Evolutionary conservation across 2,329 filamentous ascomycete species (phyloP).

Genomic region (Immersiporthe knoxdaviesiana): DNA sequence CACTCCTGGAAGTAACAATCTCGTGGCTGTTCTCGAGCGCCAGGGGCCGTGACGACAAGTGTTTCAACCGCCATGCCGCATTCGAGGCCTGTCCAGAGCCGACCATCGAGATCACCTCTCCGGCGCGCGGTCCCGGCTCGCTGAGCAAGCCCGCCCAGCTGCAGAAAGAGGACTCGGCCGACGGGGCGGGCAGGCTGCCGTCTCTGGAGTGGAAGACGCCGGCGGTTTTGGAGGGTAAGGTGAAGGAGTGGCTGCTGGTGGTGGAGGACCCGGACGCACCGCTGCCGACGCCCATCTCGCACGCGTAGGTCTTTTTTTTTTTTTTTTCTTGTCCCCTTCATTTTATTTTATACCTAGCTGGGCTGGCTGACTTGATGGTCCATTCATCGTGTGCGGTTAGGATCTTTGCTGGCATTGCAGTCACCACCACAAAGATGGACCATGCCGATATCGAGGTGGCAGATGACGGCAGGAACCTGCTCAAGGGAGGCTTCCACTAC

Average conservation of each 20-base stretch:
- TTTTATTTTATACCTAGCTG: too few species aligned
- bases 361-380: slow-evolving; percentile 32
- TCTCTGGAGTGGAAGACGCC: not conserved
- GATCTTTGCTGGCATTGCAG: slow-evolving; percentile 46
- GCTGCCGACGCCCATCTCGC: not conserved
- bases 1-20: slow-evolving; percentile 40
- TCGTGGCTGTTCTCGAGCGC: slow-evolving; percentile 46
- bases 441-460: slow-evolving; percentile 43
- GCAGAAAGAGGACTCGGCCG: slow-evolving; percentile 7
- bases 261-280: not conserved
- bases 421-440: slow-evolving; percentile 39
- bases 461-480: slow-evolving; percentile 34
- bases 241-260: not conserved
- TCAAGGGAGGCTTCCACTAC: slow-evolving; percentile 52
- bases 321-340: not conserved
- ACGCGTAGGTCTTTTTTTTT: not conserved
- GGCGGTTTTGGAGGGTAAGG: not conserved
- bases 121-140: slow-evolving; percentile 45
- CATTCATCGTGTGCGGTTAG: slow-evolving; percentile 42
- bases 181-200: not conserved
- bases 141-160: slow-evolving; percentile 36
- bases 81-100: slow-evolving; percentile 41
- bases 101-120: slow-evolving; percentile 44
- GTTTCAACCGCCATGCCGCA: slow-evolving; percentile 42
- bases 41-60: slow-evolving; percentile 44